A percentile compares a stretch with the other conserved stretches of the same genome.
phyloP scores from a whole-genome alignment of 169 alveolate genomes.

The Cryptosporidium bovis region DNA sequence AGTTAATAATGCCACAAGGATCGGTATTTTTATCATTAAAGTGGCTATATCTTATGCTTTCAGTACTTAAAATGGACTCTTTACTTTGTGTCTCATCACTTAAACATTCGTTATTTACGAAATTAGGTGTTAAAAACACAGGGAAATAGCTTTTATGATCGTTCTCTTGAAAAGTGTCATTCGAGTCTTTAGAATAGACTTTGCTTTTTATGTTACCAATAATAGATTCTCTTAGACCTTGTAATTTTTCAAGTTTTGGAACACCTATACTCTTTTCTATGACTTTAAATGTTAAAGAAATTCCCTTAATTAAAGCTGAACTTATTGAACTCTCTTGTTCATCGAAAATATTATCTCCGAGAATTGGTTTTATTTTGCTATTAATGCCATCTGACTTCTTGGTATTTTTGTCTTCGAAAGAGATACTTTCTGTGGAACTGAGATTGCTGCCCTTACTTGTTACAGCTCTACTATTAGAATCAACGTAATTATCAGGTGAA shows the following conservation, averaged over 20 bases:
- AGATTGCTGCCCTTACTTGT: slow-evolving; percentile 19
- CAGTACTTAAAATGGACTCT: slow-evolving; percentile 39
- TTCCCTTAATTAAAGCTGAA: slow-evolving; percentile 3
- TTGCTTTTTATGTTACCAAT: slow-evolving; percentile 1
- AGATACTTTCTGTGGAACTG: slow-evolving; percentile 38
- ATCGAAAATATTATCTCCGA: neutral
- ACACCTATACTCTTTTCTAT: slow-evolving; percentile 12
- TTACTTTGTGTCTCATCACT: slow-evolving; percentile 50
- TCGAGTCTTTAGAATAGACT: too few species aligned
- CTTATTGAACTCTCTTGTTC: neutral
- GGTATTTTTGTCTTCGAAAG: neutral
- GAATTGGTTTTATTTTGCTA: neutral
- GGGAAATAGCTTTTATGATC: too few species aligned
- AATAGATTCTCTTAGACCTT: slow-evolving; percentile 11
- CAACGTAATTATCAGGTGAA: slow-evolving; percentile 16
- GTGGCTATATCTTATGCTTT: slow-evolving; percentile 44
- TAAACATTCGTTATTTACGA: neutral
- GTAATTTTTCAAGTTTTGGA: slow-evolving; percentile 6
- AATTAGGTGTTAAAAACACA: too few species aligned
- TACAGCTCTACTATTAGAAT: neutral
- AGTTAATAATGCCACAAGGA: too few species aligned
- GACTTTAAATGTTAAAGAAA: slow-evolving; percentile 5
- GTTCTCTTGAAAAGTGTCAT: too few species aligned
- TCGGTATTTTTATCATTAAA: neutral
- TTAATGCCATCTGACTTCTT: neutral